A percentile compares a stretch with the other conserved stretches of the same genome.
phyloP scores from a whole-genome alignment of 1,139 yeast genomes.

The Zygosaccharomyces sapae region DNA sequence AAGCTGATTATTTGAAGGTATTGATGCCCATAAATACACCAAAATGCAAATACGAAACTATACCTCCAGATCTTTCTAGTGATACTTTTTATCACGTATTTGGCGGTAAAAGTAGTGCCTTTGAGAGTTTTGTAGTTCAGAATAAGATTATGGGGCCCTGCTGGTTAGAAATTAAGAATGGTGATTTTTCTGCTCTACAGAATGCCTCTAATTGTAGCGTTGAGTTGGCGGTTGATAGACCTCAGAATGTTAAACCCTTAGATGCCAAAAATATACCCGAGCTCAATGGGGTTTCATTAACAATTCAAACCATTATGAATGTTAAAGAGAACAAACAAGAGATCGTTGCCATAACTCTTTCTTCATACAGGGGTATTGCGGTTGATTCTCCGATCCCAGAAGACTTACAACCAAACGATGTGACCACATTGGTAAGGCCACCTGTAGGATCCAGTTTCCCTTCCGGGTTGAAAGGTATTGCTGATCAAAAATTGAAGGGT shows the following conservation, averaged over 20 bases:
- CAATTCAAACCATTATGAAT: conserved; percentile 78
- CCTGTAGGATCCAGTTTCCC: conserved; percentile 67
- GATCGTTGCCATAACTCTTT: conserved; percentile 73
- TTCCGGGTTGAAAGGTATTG: conserved; percentile 30
- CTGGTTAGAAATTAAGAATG: conserved; percentile 73
- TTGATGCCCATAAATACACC: conserved; percentile 67
- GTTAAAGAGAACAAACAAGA: conserved; percentile 73
- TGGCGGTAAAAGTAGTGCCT: conserved; percentile 69
- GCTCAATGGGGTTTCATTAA: conserved; percentile 66
- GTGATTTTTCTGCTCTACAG: conserved; percentile 55
- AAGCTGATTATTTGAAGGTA: conserved; percentile 76
- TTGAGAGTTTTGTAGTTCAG: conserved; percentile 82
- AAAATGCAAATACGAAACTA: conserved; percentile 43
- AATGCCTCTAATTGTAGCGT: conserved; percentile 79
- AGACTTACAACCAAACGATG: conserved; percentile 50
- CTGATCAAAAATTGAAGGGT: conserved; percentile 32
- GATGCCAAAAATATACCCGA: conserved; percentile 53
- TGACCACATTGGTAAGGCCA: conserved; percentile 67
- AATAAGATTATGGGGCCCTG: conserved; percentile 95
- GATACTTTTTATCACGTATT: conserved; percentile 74
- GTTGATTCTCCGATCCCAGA: conserved; percentile 70
- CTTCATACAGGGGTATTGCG: conserved; percentile 60
- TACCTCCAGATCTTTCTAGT: conserved; percentile 68
- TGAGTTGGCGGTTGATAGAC: conserved; percentile 58
- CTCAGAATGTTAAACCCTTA: conserved; percentile 48